Conservation (phyloP, 169 alveolate species). For the Eimeria nieschulzi region DNA sequence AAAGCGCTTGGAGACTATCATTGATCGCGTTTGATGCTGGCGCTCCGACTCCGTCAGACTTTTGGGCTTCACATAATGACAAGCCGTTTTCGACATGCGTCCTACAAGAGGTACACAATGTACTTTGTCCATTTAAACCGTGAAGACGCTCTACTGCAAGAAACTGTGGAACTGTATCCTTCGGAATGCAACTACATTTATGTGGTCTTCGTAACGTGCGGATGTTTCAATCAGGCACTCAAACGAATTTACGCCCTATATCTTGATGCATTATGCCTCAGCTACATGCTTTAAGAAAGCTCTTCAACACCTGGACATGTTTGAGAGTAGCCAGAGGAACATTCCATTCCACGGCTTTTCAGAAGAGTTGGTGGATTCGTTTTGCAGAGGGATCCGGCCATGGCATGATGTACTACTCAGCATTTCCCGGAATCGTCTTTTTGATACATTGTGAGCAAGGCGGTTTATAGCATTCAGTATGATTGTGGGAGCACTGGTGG, state of each 20-base stretch:
- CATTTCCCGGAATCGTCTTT: neutral
- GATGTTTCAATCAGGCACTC: slow-evolving; percentile 15
- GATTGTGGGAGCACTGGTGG: neutral
- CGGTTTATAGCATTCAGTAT: slow-evolving; percentile 14
- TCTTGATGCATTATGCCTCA: slow-evolving; percentile 21
- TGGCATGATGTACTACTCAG: slow-evolving; percentile 50
- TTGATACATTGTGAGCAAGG: slow-evolving; percentile 35
- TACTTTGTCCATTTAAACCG: neutral
- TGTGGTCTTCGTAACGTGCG: neutral
- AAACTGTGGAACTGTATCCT: no score
- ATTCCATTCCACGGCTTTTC: slow-evolving; percentile 33
- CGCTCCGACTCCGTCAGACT: slow-evolving; percentile 45
- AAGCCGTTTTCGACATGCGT: slow-evolving; percentile 25
- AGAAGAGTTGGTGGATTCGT: slow-evolving; percentile 3
- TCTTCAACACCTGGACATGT: slow-evolving; percentile 20
- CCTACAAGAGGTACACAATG: neutral
- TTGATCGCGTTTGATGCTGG: slow-evolving; percentile 34
- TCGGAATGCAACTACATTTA: neutral
- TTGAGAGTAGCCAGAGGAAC: slow-evolving; percentile 24
- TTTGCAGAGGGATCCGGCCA: slow-evolving; percentile 20
- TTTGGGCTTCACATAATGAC: slow-evolving; percentile 5
- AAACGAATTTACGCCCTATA: slow-evolving; percentile 9
- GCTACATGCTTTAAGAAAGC: neutral
- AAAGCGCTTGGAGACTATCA: slow-evolving; percentile 19
- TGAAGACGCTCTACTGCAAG: no score